Base-by-base conservation (phyloP, 1,284 basidiomycete species). In the Fomitopsis pinicola region DNA sequence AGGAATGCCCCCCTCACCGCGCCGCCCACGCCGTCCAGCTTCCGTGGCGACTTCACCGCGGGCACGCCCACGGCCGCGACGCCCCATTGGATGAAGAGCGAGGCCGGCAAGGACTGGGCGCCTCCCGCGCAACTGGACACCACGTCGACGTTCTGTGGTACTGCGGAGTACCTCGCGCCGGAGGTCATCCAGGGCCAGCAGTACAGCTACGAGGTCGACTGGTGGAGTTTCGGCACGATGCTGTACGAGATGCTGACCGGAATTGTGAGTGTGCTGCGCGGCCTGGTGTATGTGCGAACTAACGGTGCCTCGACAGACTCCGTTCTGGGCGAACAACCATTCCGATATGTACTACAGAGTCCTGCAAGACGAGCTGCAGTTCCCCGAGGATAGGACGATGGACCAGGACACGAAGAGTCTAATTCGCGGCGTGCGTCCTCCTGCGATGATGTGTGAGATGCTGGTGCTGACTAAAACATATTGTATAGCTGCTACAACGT, bases 171-270 rank as follows among this genome's bases (percentile, higher is more conserved):
- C 71, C 83, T 98, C 17, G 95, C 94, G 17, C 94, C 94, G 0
- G 94, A 97, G 73, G 94, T 98, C 57, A 94, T 98, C 68, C 91
- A 95, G 70, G 92, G 95, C 4, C 76, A 92, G 66, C 85, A 92
- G 19, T 98, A 98, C 75, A 91, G 91, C 64, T 98, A 96, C 71
- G 93, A 96, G 68, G 94, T 97, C 22, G 96, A 98, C 73, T 97
- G 95, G 93, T 98, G 96, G 95, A 92, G 91, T 66, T 92, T 97
- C 69, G 96, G 96, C 19, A 98, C 95, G 63, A 97, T 98, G 90
- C 78, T 98, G 61, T 95, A 92, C 73, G 97, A 98, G 78, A 96
- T 97, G 87, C 78, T 94, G 73, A 92, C 89, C 45, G 94, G 93
- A 40, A 92, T 93, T 66, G 91, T 93, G 73, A 80, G 90, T 86